A percentile compares a stretch with the other conserved stretches of the same genome.
Conservation (phyloP, 2,329 filamentous ascomycete species). For the Thielaviopsis populi region DNA sequence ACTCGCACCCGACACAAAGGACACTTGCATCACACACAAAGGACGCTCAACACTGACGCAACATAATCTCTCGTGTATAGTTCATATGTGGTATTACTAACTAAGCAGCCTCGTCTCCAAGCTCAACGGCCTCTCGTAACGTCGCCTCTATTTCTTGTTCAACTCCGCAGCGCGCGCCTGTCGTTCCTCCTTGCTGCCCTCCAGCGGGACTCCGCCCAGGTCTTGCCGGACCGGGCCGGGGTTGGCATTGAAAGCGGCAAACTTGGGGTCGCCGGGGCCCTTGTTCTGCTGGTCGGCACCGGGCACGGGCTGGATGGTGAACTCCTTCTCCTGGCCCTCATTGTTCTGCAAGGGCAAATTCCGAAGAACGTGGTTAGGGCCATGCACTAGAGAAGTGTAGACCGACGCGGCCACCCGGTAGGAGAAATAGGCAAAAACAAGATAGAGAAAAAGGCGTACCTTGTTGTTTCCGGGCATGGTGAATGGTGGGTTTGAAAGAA, state of each 20-base stretch:
- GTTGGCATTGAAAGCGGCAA: slow-evolving; percentile 38
- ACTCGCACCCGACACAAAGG: too few species aligned
- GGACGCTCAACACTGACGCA: too few species aligned
- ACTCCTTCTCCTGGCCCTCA: slow-evolving; percentile 28
- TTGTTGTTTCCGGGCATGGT: slow-evolving; percentile 15
- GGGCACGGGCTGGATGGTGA: slow-evolving; percentile 31
- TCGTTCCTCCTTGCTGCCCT: slow-evolving; percentile 55
- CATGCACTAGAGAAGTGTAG: slow-evolving; percentile 8
- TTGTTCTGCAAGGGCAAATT: slow-evolving; percentile 3
- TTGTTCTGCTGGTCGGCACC: slow-evolving; percentile 23
- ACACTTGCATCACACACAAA: too few species aligned
- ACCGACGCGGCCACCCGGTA: slow-evolving; percentile 7
- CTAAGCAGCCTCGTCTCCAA: too few species aligned
- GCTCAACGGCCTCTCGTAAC: too few species aligned
- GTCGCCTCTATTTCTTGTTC: slow-evolving; percentile 36
- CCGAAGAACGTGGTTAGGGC: slow-evolving; percentile 13
- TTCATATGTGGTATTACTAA: too few species aligned
- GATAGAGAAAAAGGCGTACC: slow-evolving; percentile 15
- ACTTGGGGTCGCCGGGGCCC: slow-evolving; percentile 27
- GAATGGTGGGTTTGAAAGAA: neutral
- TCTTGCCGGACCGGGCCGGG: slow-evolving; percentile 43
- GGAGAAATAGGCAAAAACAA: slow-evolving; percentile 12
- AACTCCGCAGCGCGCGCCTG: slow-evolving; percentile 48
- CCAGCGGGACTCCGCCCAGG: slow-evolving; percentile 37
- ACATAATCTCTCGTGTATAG: too few species aligned